Evolutionary conservation across 2,329 filamentous ascomycete genomes (phyloP), one percentile per base, ranked within the genome.

Genomic region (Ophiobolus disseminans): DNA sequence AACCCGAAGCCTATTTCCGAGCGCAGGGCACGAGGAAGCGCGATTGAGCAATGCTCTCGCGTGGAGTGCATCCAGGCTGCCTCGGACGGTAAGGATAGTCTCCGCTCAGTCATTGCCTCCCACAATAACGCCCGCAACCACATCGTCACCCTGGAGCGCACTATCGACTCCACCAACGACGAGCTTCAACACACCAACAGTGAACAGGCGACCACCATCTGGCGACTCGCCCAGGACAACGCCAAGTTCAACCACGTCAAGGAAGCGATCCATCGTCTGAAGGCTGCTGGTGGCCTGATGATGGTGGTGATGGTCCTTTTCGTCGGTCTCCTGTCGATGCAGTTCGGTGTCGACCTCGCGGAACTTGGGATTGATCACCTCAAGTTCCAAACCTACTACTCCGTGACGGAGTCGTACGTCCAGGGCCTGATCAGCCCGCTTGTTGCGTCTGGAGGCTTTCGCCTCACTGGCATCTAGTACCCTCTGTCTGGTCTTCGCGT

Each of bases 381-480:
- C 21, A 26, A 25, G 40, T 45, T 50, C 31, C n/a, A n/a, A n/a
- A n/a, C n/a, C n/a, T n/a, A n/a, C n/a, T n/a, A n/a, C n/a, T n/a
- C n/a, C n/a, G n/a, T n/a, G n/a, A n/a, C n/a, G n/a, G 21, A 40
- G 26, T 34, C 40, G 8, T 50, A 45, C 37, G 6, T 32, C 11
- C 36, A 31, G n/a, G 40, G 41, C 37, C 23, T 16, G 28, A 35
- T 16, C 19, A 28, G 30, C 10, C 11, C 37, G n/a, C 40, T 35
- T 23, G 4, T 7, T 22, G 13, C 30, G 9, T 11, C n/a, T 45
- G 47, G 26, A 25, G 41, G 41, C 8, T 31, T 50, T 2, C 26
- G 47, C 17, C 28, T 49, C 8, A 25, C n/a, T 16, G 40, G 40
- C 23, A 37, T 49, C 37, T 36, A 34, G 11, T 49, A 44, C 14